Evolutionary conservation across 2,329 filamentous ascomycete genomes (phyloP).

Genomic region (Aspergillus sp.): DNA sequence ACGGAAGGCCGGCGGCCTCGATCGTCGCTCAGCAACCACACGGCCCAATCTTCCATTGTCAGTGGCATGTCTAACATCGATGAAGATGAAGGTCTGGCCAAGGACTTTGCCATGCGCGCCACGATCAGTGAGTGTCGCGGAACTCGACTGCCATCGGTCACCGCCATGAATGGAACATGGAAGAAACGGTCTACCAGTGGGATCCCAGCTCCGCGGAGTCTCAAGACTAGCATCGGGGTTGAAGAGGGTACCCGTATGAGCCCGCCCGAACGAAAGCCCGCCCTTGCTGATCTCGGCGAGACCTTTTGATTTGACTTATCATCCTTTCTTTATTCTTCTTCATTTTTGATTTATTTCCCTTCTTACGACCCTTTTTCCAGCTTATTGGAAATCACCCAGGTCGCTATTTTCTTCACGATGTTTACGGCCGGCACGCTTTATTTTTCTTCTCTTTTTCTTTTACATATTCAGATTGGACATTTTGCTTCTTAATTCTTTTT

Average conservation of each 20-base stretch:
- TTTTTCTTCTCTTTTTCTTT: slow-evolving; percentile 2
- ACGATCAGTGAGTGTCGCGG: slow-evolving; percentile 24
- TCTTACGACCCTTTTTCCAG: no score
- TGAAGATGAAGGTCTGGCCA: slow-evolving; percentile 43
- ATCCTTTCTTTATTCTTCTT: slow-evolving; percentile 2
- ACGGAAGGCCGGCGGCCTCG: slow-evolving; percentile 54
- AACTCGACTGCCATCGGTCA: not conserved
- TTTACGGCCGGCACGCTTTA: slow-evolving; percentile 14
- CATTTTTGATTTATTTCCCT: not conserved
- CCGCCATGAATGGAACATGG: slow-evolving; percentile 14
- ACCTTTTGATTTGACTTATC: slow-evolving; percentile 41
- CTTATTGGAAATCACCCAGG: slow-evolving; percentile 1
- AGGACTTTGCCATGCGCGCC: slow-evolving; percentile 33
- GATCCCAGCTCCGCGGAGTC: slow-evolving; percentile 32
- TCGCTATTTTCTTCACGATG: slow-evolving; percentile 11
- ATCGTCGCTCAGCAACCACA: slow-evolving; percentile 59
- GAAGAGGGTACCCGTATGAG: slow-evolving; percentile 40
- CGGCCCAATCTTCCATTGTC: slow-evolving; percentile 51
- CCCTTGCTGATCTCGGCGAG: slow-evolving; percentile 50
- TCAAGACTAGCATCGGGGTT: slow-evolving; percentile 33
- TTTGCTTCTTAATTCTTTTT: slow-evolving; percentile 7
- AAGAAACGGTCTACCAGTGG: slow-evolving; percentile 49
- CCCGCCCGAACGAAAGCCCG: slow-evolving; percentile 42
- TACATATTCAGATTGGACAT: slow-evolving; percentile 7
- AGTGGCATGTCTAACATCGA: slow-evolving; percentile 51